These are phyloP conservation scores for Coemansia sp. DNA, from an alignment of 192 early-diverging fungal genomes.

Conservation along the genomic window DNA sequence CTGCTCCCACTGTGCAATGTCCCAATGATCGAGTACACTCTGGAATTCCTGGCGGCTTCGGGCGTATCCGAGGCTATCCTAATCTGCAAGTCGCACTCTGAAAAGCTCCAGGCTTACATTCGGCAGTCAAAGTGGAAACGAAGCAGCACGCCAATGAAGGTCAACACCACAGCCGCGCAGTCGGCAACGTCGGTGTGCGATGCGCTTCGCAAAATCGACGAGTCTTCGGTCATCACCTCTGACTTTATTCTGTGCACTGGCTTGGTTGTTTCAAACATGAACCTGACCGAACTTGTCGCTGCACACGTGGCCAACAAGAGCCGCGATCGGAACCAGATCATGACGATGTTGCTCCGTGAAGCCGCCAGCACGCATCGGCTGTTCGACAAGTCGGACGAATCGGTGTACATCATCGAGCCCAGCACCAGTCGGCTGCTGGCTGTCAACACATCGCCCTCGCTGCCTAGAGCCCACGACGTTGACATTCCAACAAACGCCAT, in stretches of 20 bases:
- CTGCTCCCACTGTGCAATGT: constrained; percentile 94
- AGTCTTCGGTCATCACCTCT: constrained; percentile 70
- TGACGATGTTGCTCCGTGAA: constrained; percentile 92
- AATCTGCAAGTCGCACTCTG: constrained; percentile 82
- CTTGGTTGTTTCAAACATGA: constrained; percentile 90
- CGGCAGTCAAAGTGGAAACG: constrained; percentile 83
- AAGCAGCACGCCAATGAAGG: constrained; percentile 65
- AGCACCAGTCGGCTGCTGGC: constrained; percentile 77
- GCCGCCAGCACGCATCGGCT: constrained; percentile 64
- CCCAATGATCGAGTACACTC: constrained; percentile 94
- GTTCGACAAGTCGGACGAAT: constrained; percentile 63
- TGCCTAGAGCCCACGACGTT: constrained; percentile 46
- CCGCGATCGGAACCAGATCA: constrained; percentile 83
- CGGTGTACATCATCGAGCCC: constrained; percentile 85
- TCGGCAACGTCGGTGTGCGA: constrained; percentile 85
- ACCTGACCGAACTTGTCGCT: constrained; percentile 73
- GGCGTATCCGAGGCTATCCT: constrained; percentile 87
- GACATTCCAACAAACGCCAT: constrained; percentile 37
- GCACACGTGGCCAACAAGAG: constrained; percentile 75
- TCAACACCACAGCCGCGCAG: constrained; percentile 74
- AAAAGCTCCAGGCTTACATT: constrained; percentile 83
- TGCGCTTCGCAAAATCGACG: constrained; percentile 88
- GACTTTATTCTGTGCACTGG: constrained; percentile 95
- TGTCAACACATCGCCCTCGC: constrained; percentile 64
- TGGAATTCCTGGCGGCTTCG: constrained; percentile 88